Conservation (phyloP, 2,329 filamentous ascomycete species). For the Monilinia fructigena region DNA sequence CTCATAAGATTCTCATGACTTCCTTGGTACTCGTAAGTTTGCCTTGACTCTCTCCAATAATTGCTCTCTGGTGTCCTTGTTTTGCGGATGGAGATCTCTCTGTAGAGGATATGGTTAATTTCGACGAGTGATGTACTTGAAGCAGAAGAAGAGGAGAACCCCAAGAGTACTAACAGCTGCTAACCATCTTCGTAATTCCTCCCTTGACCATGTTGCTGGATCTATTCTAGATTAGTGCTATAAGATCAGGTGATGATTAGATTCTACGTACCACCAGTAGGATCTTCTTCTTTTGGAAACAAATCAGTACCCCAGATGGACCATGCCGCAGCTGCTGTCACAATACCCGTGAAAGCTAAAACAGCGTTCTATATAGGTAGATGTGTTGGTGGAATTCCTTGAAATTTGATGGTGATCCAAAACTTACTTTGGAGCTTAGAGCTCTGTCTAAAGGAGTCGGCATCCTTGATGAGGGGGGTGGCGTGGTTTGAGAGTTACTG, state of each 20-base stretch:
- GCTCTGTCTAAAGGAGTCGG: constrained; percentile 67
- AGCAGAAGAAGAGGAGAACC: constrained; percentile 8
- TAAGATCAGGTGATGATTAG: neutral
- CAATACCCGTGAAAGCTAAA: constrained; percentile 74
- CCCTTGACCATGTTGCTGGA: constrained; percentile 70
- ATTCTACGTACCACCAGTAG: constrained; percentile 63
- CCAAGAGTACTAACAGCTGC: constrained; percentile 61
- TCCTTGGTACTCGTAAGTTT: constrained; percentile 54
- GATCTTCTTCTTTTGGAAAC: constrained; percentile 73
- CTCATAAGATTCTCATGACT: neutral
- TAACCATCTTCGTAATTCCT: constrained; percentile 80
- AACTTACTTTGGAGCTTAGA: constrained; percentile 65
- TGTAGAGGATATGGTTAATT: constrained; percentile 39
- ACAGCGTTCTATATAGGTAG: constrained; percentile 58
- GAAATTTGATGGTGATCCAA: neutral
- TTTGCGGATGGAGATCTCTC: constrained; percentile 62
- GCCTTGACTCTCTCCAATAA: constrained; percentile 67
- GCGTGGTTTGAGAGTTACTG: neutral
- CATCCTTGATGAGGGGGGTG: constrained; percentile 48
- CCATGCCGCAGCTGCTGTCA: constrained; percentile 80
- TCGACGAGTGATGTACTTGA: constrained; percentile 2
- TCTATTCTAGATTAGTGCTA: constrained; percentile 44
- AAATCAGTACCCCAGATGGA: constrained; percentile 79
- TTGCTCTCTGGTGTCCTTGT: constrained; percentile 59
- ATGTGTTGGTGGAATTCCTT: constrained; percentile 12